Conservation (phyloP, 495 filamentous ascomycete genomes). For the Aspergillus haitiensis region DNA sequence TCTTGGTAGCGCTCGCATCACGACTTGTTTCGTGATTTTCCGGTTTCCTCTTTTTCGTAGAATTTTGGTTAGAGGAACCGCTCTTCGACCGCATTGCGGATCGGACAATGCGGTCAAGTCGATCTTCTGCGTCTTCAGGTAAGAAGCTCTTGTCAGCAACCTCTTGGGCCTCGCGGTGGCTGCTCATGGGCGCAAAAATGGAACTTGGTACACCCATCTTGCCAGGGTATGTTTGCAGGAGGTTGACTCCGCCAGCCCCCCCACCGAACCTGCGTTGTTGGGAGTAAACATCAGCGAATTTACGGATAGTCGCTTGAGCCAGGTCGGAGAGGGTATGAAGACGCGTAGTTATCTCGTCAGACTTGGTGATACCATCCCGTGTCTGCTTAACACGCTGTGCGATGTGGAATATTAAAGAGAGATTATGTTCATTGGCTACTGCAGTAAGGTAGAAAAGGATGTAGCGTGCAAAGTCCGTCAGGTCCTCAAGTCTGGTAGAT, state of each 20-base stretch:
- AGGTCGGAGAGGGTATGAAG: slow-evolving; percentile 90
- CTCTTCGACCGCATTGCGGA: slow-evolving; percentile 43
- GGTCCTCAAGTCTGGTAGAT: slow-evolving; percentile 60
- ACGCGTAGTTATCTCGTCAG: slow-evolving; percentile 50
- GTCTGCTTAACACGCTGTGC: slow-evolving; percentile 92
- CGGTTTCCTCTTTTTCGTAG: slow-evolving; percentile 51
- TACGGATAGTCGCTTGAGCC: slow-evolving; percentile 75
- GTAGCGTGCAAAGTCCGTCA: slow-evolving; percentile 80
- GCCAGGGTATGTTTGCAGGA: slow-evolving; percentile 75
- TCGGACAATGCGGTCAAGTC: slow-evolving; percentile 65
- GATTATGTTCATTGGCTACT: slow-evolving; percentile 81
- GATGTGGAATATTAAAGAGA: slow-evolving; percentile 86
- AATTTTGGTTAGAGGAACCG: slow-evolving; percentile 28
- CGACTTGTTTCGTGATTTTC: slow-evolving; percentile 37
- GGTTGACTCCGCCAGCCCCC: slow-evolving; percentile 69
- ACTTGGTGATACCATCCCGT: slow-evolving; percentile 68
- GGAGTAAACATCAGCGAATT: slow-evolving; percentile 65
- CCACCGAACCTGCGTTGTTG: slow-evolving; percentile 52
- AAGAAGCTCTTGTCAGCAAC: slow-evolving; percentile 82
- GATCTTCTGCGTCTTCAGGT: slow-evolving; percentile 77
- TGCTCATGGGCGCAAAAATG: slow-evolving; percentile 71
- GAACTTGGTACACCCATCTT: slow-evolving; percentile 78
- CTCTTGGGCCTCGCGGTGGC: slow-evolving; percentile 75
- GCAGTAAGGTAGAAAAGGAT: slow-evolving; percentile 83
- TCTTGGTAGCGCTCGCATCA: slow-evolving; percentile 44